A percentile compares a stretch with the other conserved stretches of the same genome.
phyloP scores from a whole-genome alignment of 805 yeast genomes.

The Candida succiphila region DNA sequence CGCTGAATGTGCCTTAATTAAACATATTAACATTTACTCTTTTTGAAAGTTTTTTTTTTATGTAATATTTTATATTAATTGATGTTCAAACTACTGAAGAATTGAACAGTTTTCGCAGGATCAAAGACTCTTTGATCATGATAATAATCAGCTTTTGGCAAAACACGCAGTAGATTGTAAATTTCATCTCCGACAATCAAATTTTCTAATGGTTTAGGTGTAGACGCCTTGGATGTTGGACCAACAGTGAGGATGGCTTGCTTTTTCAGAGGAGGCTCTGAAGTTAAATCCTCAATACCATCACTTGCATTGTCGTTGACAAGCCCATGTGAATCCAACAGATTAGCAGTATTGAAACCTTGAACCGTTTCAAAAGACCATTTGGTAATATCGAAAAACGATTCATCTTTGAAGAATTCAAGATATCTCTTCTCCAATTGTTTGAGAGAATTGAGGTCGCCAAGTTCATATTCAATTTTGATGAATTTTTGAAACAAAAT shows the following conservation, averaged over 20 bases:
- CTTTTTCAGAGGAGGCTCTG: constrained; percentile 4
- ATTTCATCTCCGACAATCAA: constrained; percentile 29
- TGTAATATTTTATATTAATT: too few relatives aligned
- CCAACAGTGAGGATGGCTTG: background rate
- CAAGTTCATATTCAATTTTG: constrained; percentile 57
- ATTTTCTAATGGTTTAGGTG: background rate
- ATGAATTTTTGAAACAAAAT: constrained; percentile 50
- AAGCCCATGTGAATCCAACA: constrained; percentile 23
- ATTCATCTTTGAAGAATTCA: constrained; percentile 55
- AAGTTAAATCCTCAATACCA: constrained; percentile 3
- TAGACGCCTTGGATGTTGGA: too few relatives aligned
- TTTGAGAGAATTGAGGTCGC: constrained; percentile 58
- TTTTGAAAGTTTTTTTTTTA: background rate
- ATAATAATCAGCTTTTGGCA: constrained; percentile 55
- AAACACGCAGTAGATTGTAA: constrained; percentile 39
- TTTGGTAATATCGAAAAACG: constrained; percentile 16
- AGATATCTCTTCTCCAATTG: constrained; percentile 58
- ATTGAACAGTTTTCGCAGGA: constrained; percentile 36
- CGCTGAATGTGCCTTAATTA: background rate
- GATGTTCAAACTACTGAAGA: constrained; percentile 11
- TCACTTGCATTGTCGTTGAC: background rate
- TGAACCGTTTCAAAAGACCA: constrained; percentile 12
- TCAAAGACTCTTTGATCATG: constrained; percentile 44
- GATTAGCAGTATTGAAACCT: constrained; percentile 20
- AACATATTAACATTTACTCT: background rate